phyloP scores from a whole-genome alignment of 768 basidiomycete species.

The Amanita molliuscula region DNA sequence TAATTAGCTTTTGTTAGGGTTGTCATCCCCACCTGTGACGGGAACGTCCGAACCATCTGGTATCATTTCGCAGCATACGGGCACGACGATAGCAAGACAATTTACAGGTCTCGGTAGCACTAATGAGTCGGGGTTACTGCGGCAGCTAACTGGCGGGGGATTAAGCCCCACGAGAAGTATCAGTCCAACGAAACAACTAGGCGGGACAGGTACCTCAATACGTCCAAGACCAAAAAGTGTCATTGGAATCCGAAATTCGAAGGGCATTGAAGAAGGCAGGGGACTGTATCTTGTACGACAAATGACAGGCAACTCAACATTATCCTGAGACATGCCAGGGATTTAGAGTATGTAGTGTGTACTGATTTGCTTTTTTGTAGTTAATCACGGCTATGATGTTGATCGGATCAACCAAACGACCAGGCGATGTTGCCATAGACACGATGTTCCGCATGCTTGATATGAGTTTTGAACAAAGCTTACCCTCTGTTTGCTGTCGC shows the following conservation, averaged over 20 bases:
- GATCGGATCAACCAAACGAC: neutral
- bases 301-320: constrained; percentile 47
- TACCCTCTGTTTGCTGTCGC: neutral
- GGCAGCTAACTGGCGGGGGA: constrained; percentile 61
- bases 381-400: neutral
- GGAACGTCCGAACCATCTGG: constrained; percentile 12
- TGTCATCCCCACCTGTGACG: constrained; percentile 17
- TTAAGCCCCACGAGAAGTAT: constrained; percentile 61
- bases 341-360: neutral
- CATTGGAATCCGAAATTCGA: constrained; percentile 53
- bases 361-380: neutral
- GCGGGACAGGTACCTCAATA: constrained; percentile 10
- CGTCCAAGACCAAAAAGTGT: constrained; percentile 67
- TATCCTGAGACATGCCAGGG: constrained; percentile 3
- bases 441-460: neutral
- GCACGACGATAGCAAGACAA: constrained; percentile 66
- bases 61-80: constrained; percentile 50
- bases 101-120: constrained; percentile 52
- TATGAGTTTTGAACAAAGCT: too few species aligned
- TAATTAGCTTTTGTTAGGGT: neutral
- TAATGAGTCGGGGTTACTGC: constrained; percentile 23
- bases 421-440: neutral
- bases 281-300: constrained; percentile 73
- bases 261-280: constrained; percentile 58
- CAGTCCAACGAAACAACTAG: constrained; percentile 67